These are phyloP conservation scores for Meyerozyma carpophila DNA, from an alignment of 1,139 yeast genomes.

Conservation along the genomic window DNA sequence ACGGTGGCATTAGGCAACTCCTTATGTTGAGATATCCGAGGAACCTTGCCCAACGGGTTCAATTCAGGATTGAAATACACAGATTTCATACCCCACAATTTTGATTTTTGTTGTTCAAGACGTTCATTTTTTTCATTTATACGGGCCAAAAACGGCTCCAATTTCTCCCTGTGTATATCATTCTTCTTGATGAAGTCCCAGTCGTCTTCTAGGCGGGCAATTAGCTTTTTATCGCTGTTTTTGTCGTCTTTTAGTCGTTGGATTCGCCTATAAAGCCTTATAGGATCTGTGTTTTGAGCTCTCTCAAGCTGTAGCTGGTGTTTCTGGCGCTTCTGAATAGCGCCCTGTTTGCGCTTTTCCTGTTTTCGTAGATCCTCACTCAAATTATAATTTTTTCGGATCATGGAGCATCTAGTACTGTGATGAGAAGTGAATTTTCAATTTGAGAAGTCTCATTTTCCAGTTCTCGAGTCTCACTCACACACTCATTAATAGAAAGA, in stretches of 20 bases:
- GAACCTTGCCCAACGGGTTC: constrained; percentile 43
- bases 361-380: constrained; percentile 36
- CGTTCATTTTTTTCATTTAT: constrained; percentile 12
- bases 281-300: constrained; percentile 27
- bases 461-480: no score
- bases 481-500: not conserved
- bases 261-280: constrained; percentile 25
- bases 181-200: constrained; percentile 37
- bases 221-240: constrained; percentile 17
- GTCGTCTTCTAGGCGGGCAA: constrained; percentile 27
- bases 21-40: constrained; percentile 11
- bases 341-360: constrained; percentile 32
- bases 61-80: constrained; percentile 42
- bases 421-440: not conserved
- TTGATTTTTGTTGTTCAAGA: constrained; percentile 15
- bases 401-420: constrained; percentile 19
- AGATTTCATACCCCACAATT: constrained; percentile 35
- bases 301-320: constrained; percentile 22
- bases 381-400: constrained; percentile 39
- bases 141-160: constrained; percentile 17
- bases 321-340: constrained; percentile 37
- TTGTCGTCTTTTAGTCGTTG: constrained; percentile 19
- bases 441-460: no score
- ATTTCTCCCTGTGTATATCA: constrained; percentile 26
- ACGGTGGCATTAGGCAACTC: constrained; percentile 20